Evolutionary conservation across 2,329 filamentous ascomycete species (phyloP).

Genomic region (Periglandula ipomoeae): DNA sequence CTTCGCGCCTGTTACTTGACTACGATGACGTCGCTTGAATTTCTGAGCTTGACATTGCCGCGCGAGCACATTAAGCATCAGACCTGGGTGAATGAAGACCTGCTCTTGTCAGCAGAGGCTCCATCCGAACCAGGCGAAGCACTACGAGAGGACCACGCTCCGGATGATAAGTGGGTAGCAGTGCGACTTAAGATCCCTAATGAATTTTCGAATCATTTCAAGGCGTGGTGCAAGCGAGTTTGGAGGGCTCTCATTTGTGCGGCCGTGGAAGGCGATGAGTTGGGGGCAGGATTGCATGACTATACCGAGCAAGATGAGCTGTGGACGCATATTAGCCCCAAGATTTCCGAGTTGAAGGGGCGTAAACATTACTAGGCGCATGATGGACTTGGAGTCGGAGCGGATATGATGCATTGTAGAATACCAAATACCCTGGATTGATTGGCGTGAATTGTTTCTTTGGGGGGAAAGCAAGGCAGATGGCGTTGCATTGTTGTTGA

Average conservation of each 20-base stretch:
- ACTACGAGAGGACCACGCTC: constrained; percentile 42
- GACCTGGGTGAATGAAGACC: constrained; percentile 43
- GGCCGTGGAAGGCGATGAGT: constrained; percentile 4
- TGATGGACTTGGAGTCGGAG: background rate
- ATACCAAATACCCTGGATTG: background rate
- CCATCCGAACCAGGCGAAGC: constrained; percentile 28
- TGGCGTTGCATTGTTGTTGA: background rate
- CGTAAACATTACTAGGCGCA: background rate
- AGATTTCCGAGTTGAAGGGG: constrained; percentile 2
- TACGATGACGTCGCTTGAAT: constrained; percentile 53
- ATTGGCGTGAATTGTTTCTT: no score
- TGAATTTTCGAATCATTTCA: constrained; percentile 43
- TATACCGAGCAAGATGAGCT: constrained; percentile 14
- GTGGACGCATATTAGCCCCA: constrained; percentile 16
- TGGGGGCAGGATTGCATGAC: constrained; percentile 12
- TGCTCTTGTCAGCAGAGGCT: constrained; percentile 35
- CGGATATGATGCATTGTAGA: background rate
- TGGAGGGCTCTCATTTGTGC: constrained; percentile 10
- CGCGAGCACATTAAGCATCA: constrained; percentile 36
- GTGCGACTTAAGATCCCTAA: constrained; percentile 47
- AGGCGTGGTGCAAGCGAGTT: constrained; percentile 32
- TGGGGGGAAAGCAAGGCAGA: no score
- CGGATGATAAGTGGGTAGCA: constrained; percentile 49
- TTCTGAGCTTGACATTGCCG: constrained; percentile 45
- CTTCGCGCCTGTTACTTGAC: constrained; percentile 54